These are phyloP conservation scores for Carex parvula DNA, from an alignment of 176 grass and related monocot genomes.

Conservation along the genomic window DNA sequence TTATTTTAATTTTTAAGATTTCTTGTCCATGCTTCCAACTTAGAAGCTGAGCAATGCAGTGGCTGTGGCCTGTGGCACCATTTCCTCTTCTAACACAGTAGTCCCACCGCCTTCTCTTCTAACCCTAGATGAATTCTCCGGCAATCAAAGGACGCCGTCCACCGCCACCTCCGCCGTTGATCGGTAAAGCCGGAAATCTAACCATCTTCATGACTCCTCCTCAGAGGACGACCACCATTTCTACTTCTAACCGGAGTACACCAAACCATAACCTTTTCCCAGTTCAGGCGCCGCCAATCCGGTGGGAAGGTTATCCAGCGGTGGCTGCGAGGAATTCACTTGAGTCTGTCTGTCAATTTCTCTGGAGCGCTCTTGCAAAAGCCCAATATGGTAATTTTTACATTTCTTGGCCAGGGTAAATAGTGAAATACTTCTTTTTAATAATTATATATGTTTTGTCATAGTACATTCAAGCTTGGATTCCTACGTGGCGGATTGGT, in stretches of 20 bases:
- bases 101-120: no score
- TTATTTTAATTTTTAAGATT: no score
- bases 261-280: conserved; percentile 14
- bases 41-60: no score
- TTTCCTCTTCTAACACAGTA: no score
- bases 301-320: conserved; percentile 30
- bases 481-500: conserved; percentile 71
- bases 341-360: conserved; percentile 36
- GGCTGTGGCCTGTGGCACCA: no score
- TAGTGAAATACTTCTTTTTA: no score
- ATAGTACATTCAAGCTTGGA: conserved; percentile 76
- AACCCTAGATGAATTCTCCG: not conserved
- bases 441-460: not conserved
- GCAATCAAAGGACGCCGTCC: conserved; percentile 10
- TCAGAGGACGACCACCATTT: not conserved
- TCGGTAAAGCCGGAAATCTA: conserved; percentile 18
- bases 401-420: not conserved
- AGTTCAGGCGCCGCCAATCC: conserved; percentile 59
- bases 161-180: not conserved
- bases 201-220: conserved; percentile 29
- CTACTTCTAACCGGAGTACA: not conserved
- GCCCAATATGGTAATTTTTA: conserved; percentile 61
- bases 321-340: conserved; percentile 16
- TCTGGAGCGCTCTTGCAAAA: conserved; percentile 52
- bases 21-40: no score